These are phyloP conservation scores for Colletotrichum coccodes DNA, from an alignment of 2,329 filamentous ascomycete species.

Conservation along the genomic window DNA sequence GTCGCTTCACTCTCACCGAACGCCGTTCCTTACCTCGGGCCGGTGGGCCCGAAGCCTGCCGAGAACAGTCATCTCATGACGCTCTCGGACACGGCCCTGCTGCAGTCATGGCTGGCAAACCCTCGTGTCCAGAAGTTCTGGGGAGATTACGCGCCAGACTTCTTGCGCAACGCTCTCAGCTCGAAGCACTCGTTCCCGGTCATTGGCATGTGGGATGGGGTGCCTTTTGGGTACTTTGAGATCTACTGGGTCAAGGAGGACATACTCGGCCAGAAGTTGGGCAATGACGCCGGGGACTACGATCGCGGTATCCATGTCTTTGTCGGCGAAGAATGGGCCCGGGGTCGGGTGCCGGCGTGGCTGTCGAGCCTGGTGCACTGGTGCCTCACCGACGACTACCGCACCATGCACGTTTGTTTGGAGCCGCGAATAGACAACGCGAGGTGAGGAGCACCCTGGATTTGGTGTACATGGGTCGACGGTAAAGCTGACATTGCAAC, in stretches of 20 bases:
- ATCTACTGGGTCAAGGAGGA: constrained; percentile 99
- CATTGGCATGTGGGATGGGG: constrained; percentile 93
- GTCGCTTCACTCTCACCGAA: constrained; percentile 77
- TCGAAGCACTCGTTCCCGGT: constrained; percentile 86
- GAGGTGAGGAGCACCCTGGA: constrained; percentile 67
- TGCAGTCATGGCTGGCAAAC: constrained; percentile 90
- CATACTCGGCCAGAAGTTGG: constrained; percentile 74
- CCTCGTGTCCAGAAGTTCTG: constrained; percentile 87
- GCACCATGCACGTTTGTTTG: constrained; percentile 85
- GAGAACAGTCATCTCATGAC: constrained; percentile 52
- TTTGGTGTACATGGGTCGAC: background rate
- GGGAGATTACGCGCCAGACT: constrained; percentile 74
- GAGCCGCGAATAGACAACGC: constrained; percentile 93
- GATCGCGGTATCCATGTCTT: constrained; percentile 90
- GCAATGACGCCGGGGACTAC: constrained; percentile 77
- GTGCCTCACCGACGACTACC: constrained; percentile 78
- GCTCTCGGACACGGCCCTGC: constrained; percentile 65
- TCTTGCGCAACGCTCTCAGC: constrained; percentile 73
- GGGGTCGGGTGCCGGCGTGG: constrained; percentile 86
- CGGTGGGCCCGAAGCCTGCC: constrained; percentile 54
- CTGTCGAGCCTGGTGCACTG: constrained; percentile 88
- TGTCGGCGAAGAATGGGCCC: constrained; percentile 91
- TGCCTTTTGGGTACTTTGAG: constrained; percentile 97
- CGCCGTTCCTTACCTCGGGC: constrained; percentile 73
- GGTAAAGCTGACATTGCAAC: background rate